A percentile compares a stretch with the other conserved stretches of the same genome.
These are phyloP conservation scores for Aaosphaeria pasadenensis DNA, from an alignment of 2,329 filamentous ascomycete species.

Conservation along the genomic window DNA sequence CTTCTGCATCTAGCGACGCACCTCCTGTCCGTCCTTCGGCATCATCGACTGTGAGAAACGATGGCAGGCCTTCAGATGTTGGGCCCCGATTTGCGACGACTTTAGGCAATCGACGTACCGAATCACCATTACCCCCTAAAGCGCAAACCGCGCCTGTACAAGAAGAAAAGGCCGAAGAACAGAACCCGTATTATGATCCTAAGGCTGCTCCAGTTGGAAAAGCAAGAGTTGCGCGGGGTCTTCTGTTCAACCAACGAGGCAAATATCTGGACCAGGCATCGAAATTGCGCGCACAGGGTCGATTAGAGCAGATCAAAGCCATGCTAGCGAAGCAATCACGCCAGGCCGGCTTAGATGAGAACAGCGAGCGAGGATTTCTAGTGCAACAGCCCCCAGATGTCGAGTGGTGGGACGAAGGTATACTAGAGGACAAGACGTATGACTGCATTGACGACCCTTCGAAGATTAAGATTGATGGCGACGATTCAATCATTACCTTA, in stretches of 20 bases:
- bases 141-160: conserved; percentile 22
- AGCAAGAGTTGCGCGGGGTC: conserved; percentile 67
- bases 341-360: conserved; percentile 92
- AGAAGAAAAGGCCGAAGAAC: conserved; percentile 53
- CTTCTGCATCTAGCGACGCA: conserved; percentile 28
- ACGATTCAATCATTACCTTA: conserved; percentile 84
- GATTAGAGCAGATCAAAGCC: conserved; percentile 91
- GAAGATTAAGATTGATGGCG: conserved; percentile 68
- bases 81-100: conserved; percentile 55
- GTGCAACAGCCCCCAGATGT: conserved; percentile 81
- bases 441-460: conserved; percentile 62
- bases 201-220: conserved; percentile 56
- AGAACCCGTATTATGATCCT: conserved; percentile 82
- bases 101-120: conserved; percentile 53
- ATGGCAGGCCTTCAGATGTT: conserved; percentile 30
- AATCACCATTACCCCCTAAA: conserved; percentile 37
- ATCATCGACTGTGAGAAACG: conserved; percentile 22
- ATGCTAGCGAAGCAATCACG: conserved; percentile 82
- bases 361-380: conserved; percentile 85
- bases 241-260: conserved; percentile 91
- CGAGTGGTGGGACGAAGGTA: conserved; percentile 96
- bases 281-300: conserved; percentile 80
- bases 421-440: conserved; percentile 75
- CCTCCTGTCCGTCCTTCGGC: conserved; percentile 46
- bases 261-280: conserved; percentile 97